Evolutionary conservation across 2,329 filamentous ascomycete species (phyloP), one percentile per base, ranked within the genome.

Genomic region (Moelleriella libera): DNA sequence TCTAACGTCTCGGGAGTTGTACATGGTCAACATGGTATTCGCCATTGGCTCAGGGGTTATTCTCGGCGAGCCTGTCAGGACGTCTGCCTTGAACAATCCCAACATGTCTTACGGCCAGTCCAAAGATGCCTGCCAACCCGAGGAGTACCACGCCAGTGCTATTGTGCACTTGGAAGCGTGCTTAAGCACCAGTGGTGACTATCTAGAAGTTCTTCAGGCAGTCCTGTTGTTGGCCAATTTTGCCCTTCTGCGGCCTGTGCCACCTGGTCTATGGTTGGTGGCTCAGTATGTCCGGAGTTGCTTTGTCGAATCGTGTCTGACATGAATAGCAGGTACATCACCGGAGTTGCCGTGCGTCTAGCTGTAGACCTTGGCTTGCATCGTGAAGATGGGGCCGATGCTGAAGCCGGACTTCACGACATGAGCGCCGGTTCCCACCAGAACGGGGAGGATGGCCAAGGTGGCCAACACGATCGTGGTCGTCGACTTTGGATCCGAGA

Each of bases 11-110:
- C 76, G 84, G 47, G 88, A 95, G 63, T 73, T 92, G n/a, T 97
- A 96, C 65, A 79, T 94, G 68, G 72, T 97, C 52, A 96, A 96
- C 64, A 96, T 97, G 66, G 89, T 97, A 29, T 97, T 94, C 67
- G 90, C 90, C 11, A 96, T 97, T 57, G 92, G 92, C 6, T 85
- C 86, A 14, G 90, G 88, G 14, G 94, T 96, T 56, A 94, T 96
- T 53, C 80, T 95, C 55, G 85, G 76, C 52, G 69, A 83, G 63
- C 68, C 68, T 57, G 57, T 76, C 63, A 63, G 76, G 60, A 63
- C 75, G 6, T 66, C 70, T 43, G 62, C 67, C 42, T 57, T 63
- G 30, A 63, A 60, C 3, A 59, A 64, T 42, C 52, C 54, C 39
- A 57, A 52, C 49, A 48, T 58, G 30, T 48, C 54, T 42, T 40